A percentile compares a stretch with the other conserved stretches of the same genome.
phyloP scores from a whole-genome alignment of 2,329 filamentous ascomycete genomes.

The Fusarium anthophilum region DNA sequence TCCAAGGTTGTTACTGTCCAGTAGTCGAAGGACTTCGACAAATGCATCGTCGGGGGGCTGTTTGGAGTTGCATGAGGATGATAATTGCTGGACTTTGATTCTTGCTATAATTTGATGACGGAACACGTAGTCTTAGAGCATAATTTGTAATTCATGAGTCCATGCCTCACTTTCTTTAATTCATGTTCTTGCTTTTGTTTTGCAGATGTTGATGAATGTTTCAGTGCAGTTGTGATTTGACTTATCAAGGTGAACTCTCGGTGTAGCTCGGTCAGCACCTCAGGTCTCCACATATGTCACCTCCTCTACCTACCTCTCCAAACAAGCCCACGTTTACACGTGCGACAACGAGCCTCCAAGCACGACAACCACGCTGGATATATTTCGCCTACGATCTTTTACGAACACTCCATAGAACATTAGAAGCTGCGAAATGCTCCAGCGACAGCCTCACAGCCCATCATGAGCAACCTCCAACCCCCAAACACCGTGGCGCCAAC shows the following conservation, averaged over 20 bases:
- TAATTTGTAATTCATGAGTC: neutral
- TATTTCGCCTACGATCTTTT: neutral
- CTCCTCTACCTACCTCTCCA: conserved; percentile 14
- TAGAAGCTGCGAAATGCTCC: conserved; percentile 29
- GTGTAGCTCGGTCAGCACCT: conserved; percentile 38
- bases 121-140: neutral
- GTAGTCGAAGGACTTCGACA: conserved; percentile 38
- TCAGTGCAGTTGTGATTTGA: neutral
- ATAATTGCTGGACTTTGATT: neutral
- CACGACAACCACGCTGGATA: neutral
- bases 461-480: conserved; percentile 63
- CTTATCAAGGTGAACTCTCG: conserved; percentile 28
- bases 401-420: fast-evolving
- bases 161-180: neutral
- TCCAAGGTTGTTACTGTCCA: conserved; percentile 61
- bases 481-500: conserved; percentile 52
- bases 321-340: conserved; percentile 34
- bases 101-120: neutral
- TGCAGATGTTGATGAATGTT: neutral
- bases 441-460: conserved; percentile 25
- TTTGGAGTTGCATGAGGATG: neutral
- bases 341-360: conserved; percentile 20
- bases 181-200: neutral
- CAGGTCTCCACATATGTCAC: conserved; percentile 34
- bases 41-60: neutral